Evolutionary conservation across 768 basidiomycete species (phyloP).

Genomic region (Mycena metata): DNA sequence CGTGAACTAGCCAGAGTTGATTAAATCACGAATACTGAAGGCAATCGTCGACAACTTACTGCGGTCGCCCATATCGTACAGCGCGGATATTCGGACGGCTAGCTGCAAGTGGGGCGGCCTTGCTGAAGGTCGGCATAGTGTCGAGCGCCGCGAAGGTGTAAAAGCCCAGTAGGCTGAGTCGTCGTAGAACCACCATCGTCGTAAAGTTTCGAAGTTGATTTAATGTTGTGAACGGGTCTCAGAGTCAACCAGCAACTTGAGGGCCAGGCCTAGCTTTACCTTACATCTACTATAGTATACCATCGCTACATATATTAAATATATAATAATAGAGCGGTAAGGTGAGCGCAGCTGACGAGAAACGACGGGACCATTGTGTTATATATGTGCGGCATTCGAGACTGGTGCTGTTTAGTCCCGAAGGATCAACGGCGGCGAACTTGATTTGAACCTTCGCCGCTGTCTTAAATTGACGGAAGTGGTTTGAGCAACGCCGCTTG

Average conservation of each 20-base stretch:
- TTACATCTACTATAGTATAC: too few species aligned
- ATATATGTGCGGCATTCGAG: slow-evolving; percentile 16
- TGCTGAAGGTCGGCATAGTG: not conserved
- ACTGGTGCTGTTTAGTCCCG: not conserved
- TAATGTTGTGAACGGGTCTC: slow-evolving; percentile 22
- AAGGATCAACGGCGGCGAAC: not conserved
- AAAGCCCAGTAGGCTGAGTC: slow-evolving; percentile 1
- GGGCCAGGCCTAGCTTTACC: too few species aligned
- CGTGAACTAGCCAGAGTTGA: not conserved
- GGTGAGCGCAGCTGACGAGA: slow-evolving; percentile 28
- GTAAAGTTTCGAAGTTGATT: not conserved
- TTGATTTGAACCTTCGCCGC: slow-evolving; percentile 4
- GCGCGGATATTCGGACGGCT: not conserved
- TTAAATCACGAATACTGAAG: not conserved
- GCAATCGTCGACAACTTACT: slow-evolving; percentile 1
- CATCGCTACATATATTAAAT: too few species aligned
- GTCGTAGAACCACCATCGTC: slow-evolving; percentile 14
- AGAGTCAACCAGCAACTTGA: slow-evolving; percentile 30
- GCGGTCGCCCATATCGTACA: not conserved
- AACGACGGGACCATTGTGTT: not conserved
- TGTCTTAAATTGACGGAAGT: too few species aligned
- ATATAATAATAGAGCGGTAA: too few species aligned
- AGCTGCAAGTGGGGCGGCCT: slow-evolving; percentile 7
- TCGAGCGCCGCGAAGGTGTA: slow-evolving; percentile 8
- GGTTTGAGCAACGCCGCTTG: too few species aligned